These are phyloP conservation scores for Plasmodiophora brassicae DNA, from an alignment of 208 protist species.

Conservation along the genomic window DNA sequence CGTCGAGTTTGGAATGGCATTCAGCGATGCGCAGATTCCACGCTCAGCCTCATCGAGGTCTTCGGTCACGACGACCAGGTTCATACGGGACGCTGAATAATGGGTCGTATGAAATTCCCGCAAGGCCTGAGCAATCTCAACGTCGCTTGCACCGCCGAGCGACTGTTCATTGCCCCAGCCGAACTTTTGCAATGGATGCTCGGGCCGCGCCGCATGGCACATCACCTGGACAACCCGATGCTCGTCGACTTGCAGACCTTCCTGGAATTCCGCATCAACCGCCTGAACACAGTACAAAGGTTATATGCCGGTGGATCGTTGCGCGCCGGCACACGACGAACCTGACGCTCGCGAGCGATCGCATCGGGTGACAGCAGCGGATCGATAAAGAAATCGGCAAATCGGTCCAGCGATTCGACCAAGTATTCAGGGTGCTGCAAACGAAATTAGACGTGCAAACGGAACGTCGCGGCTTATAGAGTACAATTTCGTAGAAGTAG, in stretches of 20 bases:
- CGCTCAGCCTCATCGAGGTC: neutral
- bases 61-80: neutral
- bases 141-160: neutral
- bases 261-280: constrained; percentile 3
- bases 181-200: constrained; percentile 2
- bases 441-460: too few species aligned
- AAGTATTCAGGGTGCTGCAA: constrained; percentile 19
- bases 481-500: constrained; percentile 29
- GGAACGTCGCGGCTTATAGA: too few species aligned
- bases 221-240: neutral
- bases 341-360: neutral
- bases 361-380: neutral
- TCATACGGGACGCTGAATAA: neutral
- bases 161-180: constrained; percentile 6
- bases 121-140: neutral
- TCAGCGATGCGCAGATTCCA: neutral
- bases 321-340: neutral
- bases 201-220: neutral
- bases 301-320: neutral
- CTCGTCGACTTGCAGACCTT: constrained; percentile 4
- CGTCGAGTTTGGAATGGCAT: neutral
- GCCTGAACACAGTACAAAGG: neutral
- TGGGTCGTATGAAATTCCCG: neutral
- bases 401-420: neutral
- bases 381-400: neutral